Evolutionary conservation across 306 rosid genomes (phyloP).

Genomic region (Myrica gale): DNA sequence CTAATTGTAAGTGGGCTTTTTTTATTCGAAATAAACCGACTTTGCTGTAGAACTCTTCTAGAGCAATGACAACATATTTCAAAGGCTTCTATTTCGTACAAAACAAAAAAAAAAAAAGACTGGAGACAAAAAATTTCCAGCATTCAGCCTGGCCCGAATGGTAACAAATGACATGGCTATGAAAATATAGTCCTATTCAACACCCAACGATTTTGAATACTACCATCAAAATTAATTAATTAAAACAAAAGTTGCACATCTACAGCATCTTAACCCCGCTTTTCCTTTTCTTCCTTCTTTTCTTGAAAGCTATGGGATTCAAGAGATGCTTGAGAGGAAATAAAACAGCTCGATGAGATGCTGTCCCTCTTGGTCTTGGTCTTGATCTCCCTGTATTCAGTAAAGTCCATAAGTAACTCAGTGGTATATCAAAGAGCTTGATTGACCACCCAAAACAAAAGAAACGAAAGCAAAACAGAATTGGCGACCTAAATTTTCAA

Average conservation of each 20-base stretch:
- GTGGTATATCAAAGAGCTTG: not conserved
- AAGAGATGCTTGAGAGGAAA: constrained; percentile 56
- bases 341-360: constrained; percentile 18
- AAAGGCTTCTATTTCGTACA: not conserved
- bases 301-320: constrained; percentile 50
- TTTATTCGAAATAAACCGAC: no score
- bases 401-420: constrained; percentile 17
- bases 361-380: constrained; percentile 41
- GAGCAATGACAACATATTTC: not conserved
- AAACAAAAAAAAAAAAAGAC: not conserved
- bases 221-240: not conserved
- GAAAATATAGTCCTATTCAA: not conserved
- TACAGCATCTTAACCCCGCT: constrained; percentile 30
- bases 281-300: constrained; percentile 46
- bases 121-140: not conserved
- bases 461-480: not conserved
- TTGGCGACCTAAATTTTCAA: no score
- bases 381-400: constrained; percentile 47
- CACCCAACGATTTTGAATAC: not conserved
- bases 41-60: not conserved
- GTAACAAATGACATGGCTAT: not conserved
- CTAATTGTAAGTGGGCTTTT: no score
- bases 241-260: not conserved
- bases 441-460: no score
- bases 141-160: not conserved